phyloP scores from a whole-genome alignment of 164 flowering plant genomes.

The Vitis rotundifolia region DNA sequence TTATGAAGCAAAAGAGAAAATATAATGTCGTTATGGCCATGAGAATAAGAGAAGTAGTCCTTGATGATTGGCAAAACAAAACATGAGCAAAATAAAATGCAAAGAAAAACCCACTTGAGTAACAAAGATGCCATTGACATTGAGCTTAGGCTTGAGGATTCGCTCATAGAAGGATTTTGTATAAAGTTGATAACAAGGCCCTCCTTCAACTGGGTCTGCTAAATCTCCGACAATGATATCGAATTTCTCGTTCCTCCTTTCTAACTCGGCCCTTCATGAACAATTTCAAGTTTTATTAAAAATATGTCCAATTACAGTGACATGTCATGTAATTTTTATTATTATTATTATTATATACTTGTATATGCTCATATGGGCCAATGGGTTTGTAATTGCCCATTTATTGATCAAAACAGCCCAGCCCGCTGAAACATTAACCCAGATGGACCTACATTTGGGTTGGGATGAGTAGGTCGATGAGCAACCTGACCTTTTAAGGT shows the following conservation, averaged over 20 bases:
- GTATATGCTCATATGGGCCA: too few species aligned
- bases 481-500: too few species aligned
- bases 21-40: too few species aligned
- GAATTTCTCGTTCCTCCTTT: conserved; percentile 57
- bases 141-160: conserved; percentile 82
- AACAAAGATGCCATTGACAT: conserved; percentile 75
- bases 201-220: conserved; percentile 91
- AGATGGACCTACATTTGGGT: too few species aligned
- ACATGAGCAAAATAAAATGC: not conserved
- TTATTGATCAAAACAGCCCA: too few species aligned
- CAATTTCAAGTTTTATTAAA: not conserved
- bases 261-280: conserved; percentile 57
- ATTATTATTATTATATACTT: too few species aligned
- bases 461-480: too few species aligned
- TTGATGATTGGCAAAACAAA: not conserved
- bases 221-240: conserved; percentile 84
- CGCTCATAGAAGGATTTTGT: conserved; percentile 80
- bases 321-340: too few species aligned
- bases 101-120: conserved; percentile 60
- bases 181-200: conserved; percentile 85
- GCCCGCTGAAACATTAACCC: too few species aligned
- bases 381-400: too few species aligned
- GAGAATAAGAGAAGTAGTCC: too few species aligned
- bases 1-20: not conserved
- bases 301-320: too few species aligned